Base-by-base conservation (phyloP, 495 filamentous ascomycete genomes). In the Neurospora sp. region DNA sequence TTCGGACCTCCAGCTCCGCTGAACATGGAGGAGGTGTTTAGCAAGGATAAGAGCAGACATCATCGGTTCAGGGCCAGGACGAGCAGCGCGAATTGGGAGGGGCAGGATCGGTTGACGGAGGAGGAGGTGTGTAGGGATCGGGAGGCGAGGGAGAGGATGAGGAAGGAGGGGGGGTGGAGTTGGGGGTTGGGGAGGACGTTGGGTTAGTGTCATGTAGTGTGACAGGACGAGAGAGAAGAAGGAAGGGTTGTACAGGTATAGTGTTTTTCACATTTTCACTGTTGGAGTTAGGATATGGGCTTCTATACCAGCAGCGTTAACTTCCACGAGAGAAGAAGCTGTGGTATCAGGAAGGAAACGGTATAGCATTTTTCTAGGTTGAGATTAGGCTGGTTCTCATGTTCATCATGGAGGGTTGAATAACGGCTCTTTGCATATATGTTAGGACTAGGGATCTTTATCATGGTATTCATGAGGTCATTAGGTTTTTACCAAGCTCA, bases 11-110 rank as follows among this genome's bases (percentile, higher is more conserved):
- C 96, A 69, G 90, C 87, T 14, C 92, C 92, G 41, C 87, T 98
- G 78, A 90, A 92, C 74, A 92, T 99, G 88, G 96, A 99, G 78
- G 94, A 98, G 77, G 93, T 97, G 62, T 99, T 99, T 84, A 91
- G 88, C 78, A 87, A 89, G 73, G 92, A 90, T 79, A 92, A 92
- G 79, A 92, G 92, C 71, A 86, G 92, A 74, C 89, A 91, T 81
- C 91, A 92, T 82, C 91, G 92, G 80, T 98, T 97, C 84, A 87
- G 96, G 35, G 90, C 91, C 38, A 85, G 96, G 31, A 97, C 94
- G 40, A 96, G 92, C 75, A 97, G 93, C 80, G 96, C 96, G 9
- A 96, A 97, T 81, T 99, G 96, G 96, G 89, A 85, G 75, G 90
- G 92, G 14, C 81, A 89, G n/a, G 96, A 99, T 84, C 87, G 89